A percentile compares a stretch with the other conserved stretches of the same genome.
Conservation (phyloP, 2,329 filamentous ascomycete genomes). For the Pseudocercospora fijiensis region DNA sequence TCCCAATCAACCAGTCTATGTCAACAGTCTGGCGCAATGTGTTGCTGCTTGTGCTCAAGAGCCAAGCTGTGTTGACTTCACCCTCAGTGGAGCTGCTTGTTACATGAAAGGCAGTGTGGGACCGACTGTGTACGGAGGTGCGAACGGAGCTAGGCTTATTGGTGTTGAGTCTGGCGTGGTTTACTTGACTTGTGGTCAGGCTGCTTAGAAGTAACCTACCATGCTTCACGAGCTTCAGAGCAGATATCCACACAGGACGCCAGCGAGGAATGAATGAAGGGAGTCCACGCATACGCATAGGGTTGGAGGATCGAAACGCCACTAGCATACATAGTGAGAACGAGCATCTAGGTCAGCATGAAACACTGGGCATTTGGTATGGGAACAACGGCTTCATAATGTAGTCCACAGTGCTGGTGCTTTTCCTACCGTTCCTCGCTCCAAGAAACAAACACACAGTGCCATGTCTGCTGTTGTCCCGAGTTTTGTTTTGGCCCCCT, state of each 20-base stretch:
- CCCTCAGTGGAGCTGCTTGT: conserved; percentile 32
- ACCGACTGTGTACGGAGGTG: conserved; percentile 16
- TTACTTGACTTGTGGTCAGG: conserved; percentile 11
- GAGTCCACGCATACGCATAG: neutral
- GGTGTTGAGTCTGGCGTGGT: conserved; percentile 5
- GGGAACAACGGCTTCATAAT: neutral
- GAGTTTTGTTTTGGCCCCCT: neutral
- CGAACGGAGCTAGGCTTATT: conserved; percentile 33
- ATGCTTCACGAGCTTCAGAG: neutral
- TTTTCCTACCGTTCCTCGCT: neutral
- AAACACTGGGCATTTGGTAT: no score
- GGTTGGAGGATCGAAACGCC: neutral
- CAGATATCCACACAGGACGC: neutral
- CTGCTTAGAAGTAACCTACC: neutral
- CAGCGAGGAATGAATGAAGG: neutral
- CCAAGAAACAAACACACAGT: neutral
- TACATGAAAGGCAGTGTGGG: conserved; percentile 36
- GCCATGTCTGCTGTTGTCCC: neutral
- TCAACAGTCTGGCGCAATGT: conserved; percentile 28
- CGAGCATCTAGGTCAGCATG: neutral
- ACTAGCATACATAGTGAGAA: neutral
- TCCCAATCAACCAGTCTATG: conserved; percentile 18
- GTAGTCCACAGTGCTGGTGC: neutral
- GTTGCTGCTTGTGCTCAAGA: conserved; percentile 32
- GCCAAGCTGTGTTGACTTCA: conserved; percentile 34